Evolutionary conservation across 257 asterid species (phyloP), one percentile per base, ranked within the genome.

Genomic region (Nemophila menziesii): DNA sequence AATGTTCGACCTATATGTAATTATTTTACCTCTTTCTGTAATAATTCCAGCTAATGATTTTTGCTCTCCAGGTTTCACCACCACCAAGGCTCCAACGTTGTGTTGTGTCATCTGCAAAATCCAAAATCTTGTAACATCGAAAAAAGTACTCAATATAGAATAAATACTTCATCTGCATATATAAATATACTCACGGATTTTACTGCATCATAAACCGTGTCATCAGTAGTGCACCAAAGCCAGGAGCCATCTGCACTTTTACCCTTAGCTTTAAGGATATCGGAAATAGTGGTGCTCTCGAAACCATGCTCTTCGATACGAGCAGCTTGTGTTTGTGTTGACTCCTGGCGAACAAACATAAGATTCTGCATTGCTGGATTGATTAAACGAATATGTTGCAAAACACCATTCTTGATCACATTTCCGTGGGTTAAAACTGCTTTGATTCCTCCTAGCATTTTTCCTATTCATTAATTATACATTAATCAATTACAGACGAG

Each of bases 141-240:
- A n/a, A n/a, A n/a, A n/a, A n/a, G n/a, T n/a, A n/a, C n/a, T 18
- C 27, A 22, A 16, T 9, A 11, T 33, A 6, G 39, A 14, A n/a
- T 20, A 42, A 11, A 38, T 15, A 18, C 8, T n/a, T n/a, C n/a
- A n/a, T 22, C 2, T 39, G 20, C 29, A 21, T 14, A 5, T 36
- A 3, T 37, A 26, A 12, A 59, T 45, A 63, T 43, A 50, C 76
- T 18, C 61, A 90, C 98, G 62, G 98, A 90, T 47, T 90, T 76
- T 61, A 90, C 98, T 13, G 98, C 98, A 52, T 90, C 98, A 42
- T 85, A 90, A 23, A 90, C 98, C 15, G 70, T 44, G 60, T 90
- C 96, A 23, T 85, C 87, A 0, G 94, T 90, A 6, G 98, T 80
- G 86, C 98, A 89, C 96, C 96, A 89, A 16, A 89, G 94, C 98